phyloP scores from a whole-genome alignment of 2,329 filamentous ascomycete species.

The Pseudogymnoascus pannorum region DNA sequence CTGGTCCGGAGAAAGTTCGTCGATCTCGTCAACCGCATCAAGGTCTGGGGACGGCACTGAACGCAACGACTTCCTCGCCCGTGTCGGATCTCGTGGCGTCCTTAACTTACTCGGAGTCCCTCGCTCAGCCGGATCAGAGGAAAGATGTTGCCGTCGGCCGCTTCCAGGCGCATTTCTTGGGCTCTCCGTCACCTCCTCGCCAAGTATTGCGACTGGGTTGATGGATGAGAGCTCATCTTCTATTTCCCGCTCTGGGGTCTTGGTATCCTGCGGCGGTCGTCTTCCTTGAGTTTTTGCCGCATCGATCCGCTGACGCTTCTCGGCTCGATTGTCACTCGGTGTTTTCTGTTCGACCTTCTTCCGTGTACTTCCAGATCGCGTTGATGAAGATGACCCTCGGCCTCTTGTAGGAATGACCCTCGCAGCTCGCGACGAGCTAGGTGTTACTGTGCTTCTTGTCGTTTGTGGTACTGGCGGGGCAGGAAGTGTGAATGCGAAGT shows the following conservation, averaged over 20 bases:
- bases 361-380: neutral
- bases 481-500: constrained; percentile 48
- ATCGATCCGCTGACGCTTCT: constrained; percentile 21
- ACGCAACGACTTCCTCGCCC: constrained; percentile 11
- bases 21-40: constrained; percentile 17
- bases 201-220: constrained; percentile 8
- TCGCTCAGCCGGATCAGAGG: constrained; percentile 20
- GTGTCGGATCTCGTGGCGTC: constrained; percentile 35
- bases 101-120: constrained; percentile 27
- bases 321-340: constrained; percentile 9
- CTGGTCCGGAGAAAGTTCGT: constrained; percentile 29
- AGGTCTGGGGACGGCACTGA: constrained; percentile 9
- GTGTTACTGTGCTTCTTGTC: constrained; percentile 6
- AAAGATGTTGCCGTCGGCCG: constrained; percentile 35
- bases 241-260: constrained; percentile 20
- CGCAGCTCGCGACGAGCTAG: constrained; percentile 16
- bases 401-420: constrained; percentile 20
- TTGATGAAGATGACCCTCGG: constrained; percentile 19
- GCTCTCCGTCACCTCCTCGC: constrained; percentile 46
- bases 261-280: neutral
- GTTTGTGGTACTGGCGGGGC: constrained; percentile 22
- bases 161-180: constrained; percentile 49
- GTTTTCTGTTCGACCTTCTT: constrained; percentile 5
- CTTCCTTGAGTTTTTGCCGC: constrained; percentile 13
- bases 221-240: constrained; percentile 12